Conservation (phyloP, 306 rosid species). For the Arachis hypogaea region DNA sequence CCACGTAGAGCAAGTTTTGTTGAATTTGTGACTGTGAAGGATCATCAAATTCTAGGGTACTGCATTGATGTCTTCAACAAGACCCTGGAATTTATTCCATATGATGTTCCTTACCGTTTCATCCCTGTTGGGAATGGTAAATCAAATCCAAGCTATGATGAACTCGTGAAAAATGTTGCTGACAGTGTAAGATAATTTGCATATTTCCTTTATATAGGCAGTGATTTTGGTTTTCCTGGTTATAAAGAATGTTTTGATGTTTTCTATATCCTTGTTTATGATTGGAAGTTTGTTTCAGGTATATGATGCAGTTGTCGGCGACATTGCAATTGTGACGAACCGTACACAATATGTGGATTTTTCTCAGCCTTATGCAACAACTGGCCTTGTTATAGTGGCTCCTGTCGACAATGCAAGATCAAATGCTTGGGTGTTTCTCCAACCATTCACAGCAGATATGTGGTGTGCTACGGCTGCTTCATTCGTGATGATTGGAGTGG, state of each 20-base stretch:
- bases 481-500: conserved; percentile 72
- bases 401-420: conserved; percentile 60
- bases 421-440: conserved; percentile 88
- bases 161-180: conserved; percentile 67
- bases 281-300: conserved; percentile 54
- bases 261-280: conserved; percentile 24
- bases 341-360: conserved; percentile 81
- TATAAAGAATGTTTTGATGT: conserved; percentile 21
- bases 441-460: conserved; percentile 87
- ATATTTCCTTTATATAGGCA: conserved; percentile 24
- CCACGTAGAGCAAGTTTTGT: conserved; percentile 86
- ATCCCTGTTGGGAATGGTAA: conserved; percentile 76
- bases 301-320: conserved; percentile 94
- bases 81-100: conserved; percentile 72
- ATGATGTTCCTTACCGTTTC: conserved; percentile 71
- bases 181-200: conserved; percentile 38
- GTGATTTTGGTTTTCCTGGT: conserved; percentile 24
- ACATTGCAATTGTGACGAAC: conserved; percentile 88
- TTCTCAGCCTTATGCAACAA: conserved; percentile 89
- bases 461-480: conserved; percentile 81
- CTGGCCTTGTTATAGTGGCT: conserved; percentile 92
- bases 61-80: conserved; percentile 78
- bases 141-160: conserved; percentile 70
- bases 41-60: conserved; percentile 64
- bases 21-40: conserved; percentile 72